phyloP scores from a whole-genome alignment of 768 basidiomycete species.

The Boletellus emodensis region DNA sequence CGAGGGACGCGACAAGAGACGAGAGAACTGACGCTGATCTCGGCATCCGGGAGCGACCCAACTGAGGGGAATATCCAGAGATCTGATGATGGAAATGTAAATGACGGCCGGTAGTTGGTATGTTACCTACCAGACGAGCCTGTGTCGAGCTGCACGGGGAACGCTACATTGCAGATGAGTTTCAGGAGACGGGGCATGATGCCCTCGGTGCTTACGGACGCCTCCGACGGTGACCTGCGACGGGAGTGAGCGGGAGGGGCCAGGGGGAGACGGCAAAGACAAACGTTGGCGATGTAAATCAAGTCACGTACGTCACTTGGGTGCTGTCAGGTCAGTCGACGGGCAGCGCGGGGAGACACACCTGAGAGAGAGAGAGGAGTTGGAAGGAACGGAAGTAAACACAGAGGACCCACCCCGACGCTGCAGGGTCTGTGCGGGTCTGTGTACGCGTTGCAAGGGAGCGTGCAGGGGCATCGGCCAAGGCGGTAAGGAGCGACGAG shows the following conservation, averaged over 20 bases:
- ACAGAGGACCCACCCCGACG: slow-evolving; percentile 35
- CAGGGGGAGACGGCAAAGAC: slow-evolving; percentile 20
- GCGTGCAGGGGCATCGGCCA: slow-evolving; percentile 41
- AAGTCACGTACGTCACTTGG: slow-evolving; percentile 69
- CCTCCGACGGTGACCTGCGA: slow-evolving; percentile 64
- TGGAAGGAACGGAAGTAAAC: slow-evolving; percentile 16
- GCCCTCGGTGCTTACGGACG: slow-evolving; percentile 38
- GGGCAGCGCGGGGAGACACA: background rate
- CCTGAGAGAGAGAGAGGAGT: slow-evolving; percentile 22
- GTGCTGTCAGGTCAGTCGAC: slow-evolving; percentile 11
- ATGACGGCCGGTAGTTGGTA: background rate
- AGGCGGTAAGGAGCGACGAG: background rate
- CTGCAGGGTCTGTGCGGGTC: slow-evolving; percentile 23
- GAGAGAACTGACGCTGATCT: slow-evolving; percentile 43
- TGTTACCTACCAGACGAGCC: slow-evolving; percentile 47
- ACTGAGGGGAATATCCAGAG: slow-evolving; percentile 60
- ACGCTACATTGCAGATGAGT: slow-evolving; percentile 40
- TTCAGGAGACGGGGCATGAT: background rate
- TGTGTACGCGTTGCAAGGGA: slow-evolving; percentile 45
- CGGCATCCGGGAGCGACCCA: slow-evolving; percentile 46
- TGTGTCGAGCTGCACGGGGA: slow-evolving; percentile 76
- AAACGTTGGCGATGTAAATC: slow-evolving; percentile 74
- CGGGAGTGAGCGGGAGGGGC: slow-evolving; percentile 1
- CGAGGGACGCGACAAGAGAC: background rate
- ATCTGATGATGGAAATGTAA: slow-evolving; percentile 38